These are phyloP conservation scores for Endotrypanum monterogeii DNA, from an alignment of 208 protist species.

Conservation along the genomic window DNA sequence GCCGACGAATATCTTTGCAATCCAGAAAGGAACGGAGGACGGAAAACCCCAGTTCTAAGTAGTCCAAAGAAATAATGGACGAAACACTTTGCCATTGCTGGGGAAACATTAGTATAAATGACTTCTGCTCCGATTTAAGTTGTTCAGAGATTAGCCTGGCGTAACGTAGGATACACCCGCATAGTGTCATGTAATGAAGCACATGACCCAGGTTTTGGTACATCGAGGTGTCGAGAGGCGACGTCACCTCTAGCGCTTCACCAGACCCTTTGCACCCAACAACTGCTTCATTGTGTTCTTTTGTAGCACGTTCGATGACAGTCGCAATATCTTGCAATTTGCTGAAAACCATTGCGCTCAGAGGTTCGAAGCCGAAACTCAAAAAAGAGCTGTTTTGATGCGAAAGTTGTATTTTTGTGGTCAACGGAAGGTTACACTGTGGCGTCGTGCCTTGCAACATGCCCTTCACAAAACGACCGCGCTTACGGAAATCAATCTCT, in stretches of 20 bases:
- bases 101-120: slow-evolving; percentile 53
- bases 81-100: slow-evolving; percentile 84
- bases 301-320: slow-evolving; percentile 56
- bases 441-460: slow-evolving; percentile 61
- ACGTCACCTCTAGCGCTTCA: slow-evolving; percentile 63
- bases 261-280: slow-evolving; percentile 64
- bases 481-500: slow-evolving; percentile 81
- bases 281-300: slow-evolving; percentile 64
- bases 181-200: slow-evolving; percentile 75
- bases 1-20: slow-evolving; percentile 62
- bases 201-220: slow-evolving; percentile 53
- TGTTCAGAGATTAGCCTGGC: slow-evolving; percentile 62
- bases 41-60: slow-evolving; percentile 65
- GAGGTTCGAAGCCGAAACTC: slow-evolving; percentile 81
- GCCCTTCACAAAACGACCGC: slow-evolving; percentile 76
- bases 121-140: slow-evolving; percentile 42
- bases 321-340: slow-evolving; percentile 36
- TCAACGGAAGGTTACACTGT: slow-evolving; percentile 69
- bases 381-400: slow-evolving; percentile 83
- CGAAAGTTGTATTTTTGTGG: slow-evolving; percentile 79
- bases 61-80: slow-evolving; percentile 70
- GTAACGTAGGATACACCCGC: slow-evolving; percentile 64
- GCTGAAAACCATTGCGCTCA: slow-evolving; percentile 68
- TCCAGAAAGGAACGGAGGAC: slow-evolving; percentile 69
- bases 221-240: slow-evolving; percentile 51